phyloP scores from a whole-genome alignment of 805 yeast species.

The Myxozyma sirexii region DNA sequence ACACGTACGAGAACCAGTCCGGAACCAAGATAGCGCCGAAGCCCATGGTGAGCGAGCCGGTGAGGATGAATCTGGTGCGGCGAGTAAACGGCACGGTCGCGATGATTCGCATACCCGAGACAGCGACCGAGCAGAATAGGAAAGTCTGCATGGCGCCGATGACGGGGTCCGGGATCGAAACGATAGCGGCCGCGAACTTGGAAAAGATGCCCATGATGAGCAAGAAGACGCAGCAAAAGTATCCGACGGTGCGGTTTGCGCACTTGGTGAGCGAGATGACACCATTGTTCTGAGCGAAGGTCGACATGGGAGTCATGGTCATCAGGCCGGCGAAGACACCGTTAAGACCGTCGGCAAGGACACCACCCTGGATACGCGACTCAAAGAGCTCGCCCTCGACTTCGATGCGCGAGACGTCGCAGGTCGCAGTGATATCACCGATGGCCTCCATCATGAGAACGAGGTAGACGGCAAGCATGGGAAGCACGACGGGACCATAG shows the following conservation, averaged over 20 bases:
- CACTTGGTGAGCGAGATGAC: conserved; percentile 90
- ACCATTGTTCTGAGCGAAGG: conserved; percentile 95
- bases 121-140: conserved; percentile 74
- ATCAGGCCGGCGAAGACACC: conserved; percentile 74
- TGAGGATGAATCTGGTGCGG: conserved; percentile 71
- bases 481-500: conserved; percentile 85
- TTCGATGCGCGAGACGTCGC: conserved; percentile 83
- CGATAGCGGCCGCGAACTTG: conserved; percentile 82
- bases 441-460: conserved; percentile 90
- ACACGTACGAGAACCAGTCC: conserved; percentile 64
- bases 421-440: conserved; percentile 93
- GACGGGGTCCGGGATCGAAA: conserved; percentile 75
- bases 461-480: conserved; percentile 79
- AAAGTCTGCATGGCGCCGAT: conserved; percentile 89
- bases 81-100: conserved; percentile 58
- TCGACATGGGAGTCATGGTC: conserved; percentile 87
- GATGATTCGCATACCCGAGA: conserved; percentile 70
- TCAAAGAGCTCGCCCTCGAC: conserved; percentile 83
- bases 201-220: conserved; percentile 85
- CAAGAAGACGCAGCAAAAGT: conserved; percentile 78
- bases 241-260: conserved; percentile 81
- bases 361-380: conserved; percentile 89
- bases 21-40: conserved; percentile 67
- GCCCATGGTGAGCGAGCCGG: conserved; percentile 67
- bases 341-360: conserved; percentile 83